phyloP scores from a whole-genome alignment of 306 rosid genomes.

The Alnus rubra region DNA sequence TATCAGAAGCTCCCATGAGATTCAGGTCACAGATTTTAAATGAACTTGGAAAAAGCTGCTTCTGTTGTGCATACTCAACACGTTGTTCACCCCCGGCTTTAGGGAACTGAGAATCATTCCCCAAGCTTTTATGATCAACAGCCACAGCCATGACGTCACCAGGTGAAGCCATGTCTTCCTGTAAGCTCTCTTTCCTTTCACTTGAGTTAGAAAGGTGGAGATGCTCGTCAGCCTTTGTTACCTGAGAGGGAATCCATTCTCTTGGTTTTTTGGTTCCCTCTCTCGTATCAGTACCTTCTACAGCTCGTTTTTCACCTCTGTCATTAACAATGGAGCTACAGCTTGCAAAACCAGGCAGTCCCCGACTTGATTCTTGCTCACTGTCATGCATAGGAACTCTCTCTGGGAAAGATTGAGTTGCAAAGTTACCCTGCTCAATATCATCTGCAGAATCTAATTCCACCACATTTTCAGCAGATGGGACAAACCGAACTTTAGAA shows the following conservation, averaged over 20 bases:
- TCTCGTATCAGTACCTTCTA: constrained; percentile 51
- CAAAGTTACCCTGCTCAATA: constrained; percentile 39
- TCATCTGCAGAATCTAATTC: constrained; percentile 44
- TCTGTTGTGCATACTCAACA: constrained; percentile 61
- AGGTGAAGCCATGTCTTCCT: constrained; percentile 39
- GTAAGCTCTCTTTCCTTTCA: constrained; percentile 46
- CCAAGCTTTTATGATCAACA: constrained; percentile 46
- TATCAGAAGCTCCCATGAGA: constrained; percentile 78
- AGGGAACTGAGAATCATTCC: constrained; percentile 45
- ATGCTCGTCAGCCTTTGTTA: constrained; percentile 49
- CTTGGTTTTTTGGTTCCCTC: constrained; percentile 58
- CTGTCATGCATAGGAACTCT: constrained; percentile 37
- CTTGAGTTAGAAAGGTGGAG: constrained; percentile 49
- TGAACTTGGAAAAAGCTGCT: constrained; percentile 63
- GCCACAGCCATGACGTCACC: constrained; percentile 38
- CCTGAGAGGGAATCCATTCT: constrained; percentile 59
- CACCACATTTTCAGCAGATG: constrained; percentile 37
- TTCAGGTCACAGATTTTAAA: constrained; percentile 96
- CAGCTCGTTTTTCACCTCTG: constrained; percentile 66
- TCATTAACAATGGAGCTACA: constrained; percentile 46
- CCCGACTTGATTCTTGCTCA: constrained; percentile 41
- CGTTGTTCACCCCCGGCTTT: constrained; percentile 48
- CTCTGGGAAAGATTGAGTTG: constrained; percentile 49
- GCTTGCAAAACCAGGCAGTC: constrained; percentile 43
- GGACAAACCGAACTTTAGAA: constrained; percentile 35